Evolutionary conservation across 208 protist genomes (phyloP), one percentile per base, ranked within the genome.

Genomic region (Leishmania major): DNA sequence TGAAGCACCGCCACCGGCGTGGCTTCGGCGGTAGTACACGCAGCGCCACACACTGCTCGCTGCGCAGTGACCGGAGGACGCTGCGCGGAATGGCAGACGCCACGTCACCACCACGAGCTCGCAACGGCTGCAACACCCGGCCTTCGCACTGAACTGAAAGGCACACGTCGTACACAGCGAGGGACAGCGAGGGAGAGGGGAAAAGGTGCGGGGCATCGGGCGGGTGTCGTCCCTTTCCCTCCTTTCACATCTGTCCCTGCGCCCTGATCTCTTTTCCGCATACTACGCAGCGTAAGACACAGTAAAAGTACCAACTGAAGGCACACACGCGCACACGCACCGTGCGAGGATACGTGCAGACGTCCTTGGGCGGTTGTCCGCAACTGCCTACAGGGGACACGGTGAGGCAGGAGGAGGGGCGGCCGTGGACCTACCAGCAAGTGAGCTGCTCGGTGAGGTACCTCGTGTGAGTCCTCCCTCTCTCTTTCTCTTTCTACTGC

Each of bases 1-100:
- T 28, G 74, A 82, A 43, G 83, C 83, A 35, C 72, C 78, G 40
- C 78, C 77, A 28, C 83, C 83, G 37, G 22, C 64, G 51, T 86
- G 83, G 70, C 45, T 74, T 45, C 47, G 28, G 25, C 25, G 70
- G 70, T 47, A 51, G 70, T 35, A 15, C 43, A 15, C 28, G 66
- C 40, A 69, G 15, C 62, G 62, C 62, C 7, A 28, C 15, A 45
- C 25, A 28, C 35, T 64, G 19, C 25, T 64, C 19, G 22, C 59
- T 25, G 22, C 28, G 59, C 59, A 31, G 13, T 11, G 40, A 11
- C 3, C 28, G 59, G 59, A 64, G 4, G 59, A 15, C 25, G 66
- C 40, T 40, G 15, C 62, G 62, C 62, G 28, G 31, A 15, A 10
- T 69, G 31, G 13, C 31, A 69, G 62, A 6, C 31, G 62, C 31